Conservation (phyloP, 163 green algal species). For the Scenedesmus sp. region DNA sequence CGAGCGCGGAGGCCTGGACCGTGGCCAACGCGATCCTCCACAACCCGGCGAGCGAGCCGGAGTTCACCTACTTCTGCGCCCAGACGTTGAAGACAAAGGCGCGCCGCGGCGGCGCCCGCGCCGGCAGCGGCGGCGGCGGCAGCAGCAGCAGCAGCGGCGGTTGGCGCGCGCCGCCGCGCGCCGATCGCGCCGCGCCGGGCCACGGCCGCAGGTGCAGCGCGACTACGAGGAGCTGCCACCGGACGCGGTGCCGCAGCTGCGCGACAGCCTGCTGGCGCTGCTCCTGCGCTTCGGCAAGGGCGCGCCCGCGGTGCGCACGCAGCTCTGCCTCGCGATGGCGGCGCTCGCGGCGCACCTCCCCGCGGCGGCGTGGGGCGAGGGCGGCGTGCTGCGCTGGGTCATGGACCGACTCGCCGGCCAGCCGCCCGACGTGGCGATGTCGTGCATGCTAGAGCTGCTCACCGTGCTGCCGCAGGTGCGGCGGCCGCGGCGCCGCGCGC, state of each 20-base stretch:
- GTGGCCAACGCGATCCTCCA: conserved; percentile 83
- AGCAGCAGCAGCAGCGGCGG: background rate
- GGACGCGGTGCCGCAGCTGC: conserved; percentile 64
- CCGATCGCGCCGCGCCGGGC: background rate
- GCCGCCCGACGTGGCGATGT: conserved; percentile 63
- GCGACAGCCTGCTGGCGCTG: conserved; percentile 79
- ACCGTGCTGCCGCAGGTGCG: conserved; percentile 87
- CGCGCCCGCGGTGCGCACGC: conserved; percentile 71
- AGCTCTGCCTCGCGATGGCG: conserved; percentile 91
- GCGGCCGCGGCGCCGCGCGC: too few species aligned
- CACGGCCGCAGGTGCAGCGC: conserved; percentile 74
- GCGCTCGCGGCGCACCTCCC: conserved; percentile 83
- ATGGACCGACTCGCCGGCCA: conserved; percentile 50
- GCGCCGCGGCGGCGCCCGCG: background rate
- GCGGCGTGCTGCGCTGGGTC: conserved; percentile 82
- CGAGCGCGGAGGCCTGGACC: conserved; percentile 74
- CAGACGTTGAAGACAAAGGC: conserved; percentile 96
- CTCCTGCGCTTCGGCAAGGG: conserved; percentile 63
- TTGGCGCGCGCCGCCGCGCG: background rate
- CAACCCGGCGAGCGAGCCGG: conserved; percentile 63
- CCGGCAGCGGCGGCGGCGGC: background rate
- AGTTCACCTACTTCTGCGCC: conserved; percentile 92
- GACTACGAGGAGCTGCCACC: conserved; percentile 94
- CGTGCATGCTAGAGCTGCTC: conserved; percentile 90
- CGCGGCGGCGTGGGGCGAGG: conserved; percentile 67